These are phyloP conservation scores for Centrapalus pauciflorus DNA, from an alignment of 129 eudicot genomes.

Conservation along the genomic window DNA sequence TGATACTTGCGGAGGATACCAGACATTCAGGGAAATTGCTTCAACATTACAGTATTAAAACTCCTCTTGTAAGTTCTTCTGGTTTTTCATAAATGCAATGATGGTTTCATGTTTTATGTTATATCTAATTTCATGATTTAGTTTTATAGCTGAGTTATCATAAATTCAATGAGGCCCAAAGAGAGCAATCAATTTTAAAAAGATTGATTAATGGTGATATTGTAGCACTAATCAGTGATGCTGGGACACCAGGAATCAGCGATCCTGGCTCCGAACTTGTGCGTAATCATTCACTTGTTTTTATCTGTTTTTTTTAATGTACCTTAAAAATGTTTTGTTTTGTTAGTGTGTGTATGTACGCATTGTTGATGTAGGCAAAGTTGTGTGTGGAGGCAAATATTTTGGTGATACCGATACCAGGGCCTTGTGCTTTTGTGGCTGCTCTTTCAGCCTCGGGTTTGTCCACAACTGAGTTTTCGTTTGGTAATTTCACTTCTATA, in stretches of 20 bases:
- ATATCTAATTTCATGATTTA: constrained; percentile 40
- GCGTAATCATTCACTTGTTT: neutral
- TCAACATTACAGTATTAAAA: constrained; percentile 65
- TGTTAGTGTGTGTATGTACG: neutral
- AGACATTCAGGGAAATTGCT: constrained; percentile 93
- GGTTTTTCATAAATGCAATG: neutral
- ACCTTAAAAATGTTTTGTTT: neutral
- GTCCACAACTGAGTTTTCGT: constrained; percentile 75
- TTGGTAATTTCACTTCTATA: constrained; percentile 47
- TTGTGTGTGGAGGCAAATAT: constrained; percentile 64
- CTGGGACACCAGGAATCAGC: constrained; percentile 93
- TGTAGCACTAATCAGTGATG: constrained; percentile 88
- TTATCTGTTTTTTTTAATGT: neutral
- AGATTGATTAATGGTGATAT: constrained; percentile 67
- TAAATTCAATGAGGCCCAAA: constrained; percentile 79
- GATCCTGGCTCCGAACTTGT: constrained; percentile 93
- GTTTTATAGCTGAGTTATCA: constrained; percentile 86
- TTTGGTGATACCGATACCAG: constrained; percentile 76
- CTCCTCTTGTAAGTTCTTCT: constrained; percentile 66
- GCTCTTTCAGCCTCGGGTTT: constrained; percentile 95
- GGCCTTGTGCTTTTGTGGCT: constrained; percentile 84
- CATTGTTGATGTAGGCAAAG: constrained; percentile 46
- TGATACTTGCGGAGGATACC: constrained; percentile 91
- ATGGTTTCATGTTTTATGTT: neutral
- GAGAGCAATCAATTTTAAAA: constrained; percentile 64